Conservation (phyloP, 805 yeast species). For the Candida berthetii region DNA sequence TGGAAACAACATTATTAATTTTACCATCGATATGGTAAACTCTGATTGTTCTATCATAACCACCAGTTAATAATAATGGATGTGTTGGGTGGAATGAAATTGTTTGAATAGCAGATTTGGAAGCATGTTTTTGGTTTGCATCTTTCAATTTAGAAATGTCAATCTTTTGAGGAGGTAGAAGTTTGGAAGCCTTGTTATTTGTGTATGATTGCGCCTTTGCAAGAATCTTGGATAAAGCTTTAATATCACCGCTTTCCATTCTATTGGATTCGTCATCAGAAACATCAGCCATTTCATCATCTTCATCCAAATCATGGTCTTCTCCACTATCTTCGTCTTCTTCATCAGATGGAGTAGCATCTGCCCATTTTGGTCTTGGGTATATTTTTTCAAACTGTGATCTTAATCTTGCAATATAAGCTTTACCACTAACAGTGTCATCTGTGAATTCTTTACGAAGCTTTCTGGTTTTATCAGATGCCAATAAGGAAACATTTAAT, state of each 20-base stretch:
- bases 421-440: slow-evolving; percentile 44
- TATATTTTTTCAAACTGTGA: slow-evolving; percentile 67
- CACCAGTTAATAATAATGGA: slow-evolving; percentile 84
- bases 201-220: slow-evolving; percentile 33
- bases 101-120: slow-evolving; percentile 81
- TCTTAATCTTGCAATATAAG: slow-evolving; percentile 59
- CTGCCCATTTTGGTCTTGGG: slow-evolving; percentile 85
- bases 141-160: slow-evolving; percentile 83
- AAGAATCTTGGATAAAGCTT: slow-evolving; percentile 31
- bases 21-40: slow-evolving; percentile 90
- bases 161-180: slow-evolving; percentile 64
- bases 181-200: slow-evolving; percentile 31
- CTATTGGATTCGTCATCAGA: slow-evolving; percentile 23
- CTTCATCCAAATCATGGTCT: slow-evolving; percentile 21
- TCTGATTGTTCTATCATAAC: slow-evolving; percentile 84
- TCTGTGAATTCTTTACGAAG: slow-evolving; percentile 59
- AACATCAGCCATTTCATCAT: slow-evolving; percentile 14
- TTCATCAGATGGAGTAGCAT: slow-evolving; percentile 21
- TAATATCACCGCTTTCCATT: slow-evolving; percentile 31
- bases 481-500: slow-evolving; percentile 50
- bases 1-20: slow-evolving; percentile 71
- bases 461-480: slow-evolving; percentile 60
- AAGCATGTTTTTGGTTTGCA: slow-evolving; percentile 65
- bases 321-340: slow-evolving; percentile 22
- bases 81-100: slow-evolving; percentile 79